Evolutionary conservation across 108 stramenopile genomes (phyloP).

Genomic region (Cyclotella cryptica): DNA sequence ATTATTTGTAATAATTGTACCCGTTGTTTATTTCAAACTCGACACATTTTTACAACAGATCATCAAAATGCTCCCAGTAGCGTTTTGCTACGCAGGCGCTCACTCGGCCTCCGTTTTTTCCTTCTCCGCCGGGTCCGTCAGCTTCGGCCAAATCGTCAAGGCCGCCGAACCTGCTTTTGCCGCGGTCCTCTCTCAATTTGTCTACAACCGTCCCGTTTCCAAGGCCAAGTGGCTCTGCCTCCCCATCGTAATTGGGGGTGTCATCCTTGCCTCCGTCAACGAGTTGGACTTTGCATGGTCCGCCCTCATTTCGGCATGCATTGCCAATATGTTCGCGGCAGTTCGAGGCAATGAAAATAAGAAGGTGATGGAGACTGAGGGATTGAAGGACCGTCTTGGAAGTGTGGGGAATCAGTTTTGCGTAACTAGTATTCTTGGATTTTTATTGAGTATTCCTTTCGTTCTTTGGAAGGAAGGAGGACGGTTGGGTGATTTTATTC

Average conservation of each 20-base stretch:
- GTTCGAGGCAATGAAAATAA: slow-evolving; percentile 71
- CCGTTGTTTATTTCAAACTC: not conserved
- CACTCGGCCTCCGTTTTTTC: slow-evolving; percentile 74
- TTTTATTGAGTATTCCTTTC: slow-evolving; percentile 41
- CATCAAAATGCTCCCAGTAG: slow-evolving; percentile 66
- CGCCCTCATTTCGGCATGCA: slow-evolving; percentile 58
- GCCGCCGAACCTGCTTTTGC: slow-evolving; percentile 75
- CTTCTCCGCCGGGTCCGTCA: slow-evolving; percentile 65
- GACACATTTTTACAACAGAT: slow-evolving; percentile 19
- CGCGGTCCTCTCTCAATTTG: slow-evolving; percentile 65
- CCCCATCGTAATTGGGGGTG: slow-evolving; percentile 70
- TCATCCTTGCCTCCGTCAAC: slow-evolving; percentile 66
- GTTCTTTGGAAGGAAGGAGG: slow-evolving; percentile 52
- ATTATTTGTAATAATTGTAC: not conserved
- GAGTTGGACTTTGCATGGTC: slow-evolving; percentile 66
- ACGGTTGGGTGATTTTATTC: slow-evolving; percentile 49
- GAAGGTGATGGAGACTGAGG: slow-evolving; percentile 70
- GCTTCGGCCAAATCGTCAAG: slow-evolving; percentile 78
- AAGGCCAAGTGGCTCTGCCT: slow-evolving; percentile 73
- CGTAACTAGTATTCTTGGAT: slow-evolving; percentile 59
- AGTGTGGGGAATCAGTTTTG: slow-evolving; percentile 72
- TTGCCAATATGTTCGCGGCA: slow-evolving; percentile 68
- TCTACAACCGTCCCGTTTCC: slow-evolving; percentile 63
- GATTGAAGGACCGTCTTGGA: slow-evolving; percentile 65
- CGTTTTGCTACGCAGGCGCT: slow-evolving; percentile 65